A percentile compares a stretch with the other conserved stretches of the same genome.
These are phyloP conservation scores for Spinacia oleracea DNA, from an alignment of 179 eudicot genomes.

Conservation along the genomic window DNA sequence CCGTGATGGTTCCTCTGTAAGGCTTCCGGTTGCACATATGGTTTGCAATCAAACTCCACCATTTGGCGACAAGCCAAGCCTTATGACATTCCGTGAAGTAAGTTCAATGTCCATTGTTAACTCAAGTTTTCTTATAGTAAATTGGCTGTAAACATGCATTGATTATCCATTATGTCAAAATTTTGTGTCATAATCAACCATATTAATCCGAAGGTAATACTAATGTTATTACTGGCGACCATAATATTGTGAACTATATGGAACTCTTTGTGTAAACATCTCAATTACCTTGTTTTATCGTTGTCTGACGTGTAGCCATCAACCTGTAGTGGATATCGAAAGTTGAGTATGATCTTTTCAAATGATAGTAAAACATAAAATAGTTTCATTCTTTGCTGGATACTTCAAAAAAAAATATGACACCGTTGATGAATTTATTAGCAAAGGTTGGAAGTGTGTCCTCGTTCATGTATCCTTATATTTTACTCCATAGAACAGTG, in stretches of 20 bases:
- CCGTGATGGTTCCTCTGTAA: slow-evolving; percentile 65
- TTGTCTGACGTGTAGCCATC: not conserved
- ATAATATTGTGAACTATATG: not conserved
- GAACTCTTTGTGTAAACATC: not conserved
- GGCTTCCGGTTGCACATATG: slow-evolving; percentile 97
- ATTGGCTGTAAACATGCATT: not conserved
- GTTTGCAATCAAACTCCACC: slow-evolving; percentile 99
- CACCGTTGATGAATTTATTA: not conserved
- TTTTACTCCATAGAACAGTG: too few species aligned
- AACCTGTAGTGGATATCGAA: not conserved
- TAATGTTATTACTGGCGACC: not conserved
- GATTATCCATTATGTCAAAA: too few species aligned
- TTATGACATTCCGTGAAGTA: slow-evolving; percentile 98
- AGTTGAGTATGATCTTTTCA: not conserved
- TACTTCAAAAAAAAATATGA: not conserved
- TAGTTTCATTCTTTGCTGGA: not conserved
- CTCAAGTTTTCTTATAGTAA: not conserved
- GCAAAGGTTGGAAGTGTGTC: not conserved
- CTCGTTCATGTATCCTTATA: not conserved
- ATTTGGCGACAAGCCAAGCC: slow-evolving; percentile 95
- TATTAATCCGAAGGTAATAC: not conserved
- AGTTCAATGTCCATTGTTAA: slow-evolving; percentile 14
- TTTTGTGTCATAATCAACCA: not conserved
- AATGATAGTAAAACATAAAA: not conserved
- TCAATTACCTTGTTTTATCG: not conserved